Percentiles rank a stretch among this genome's conserved stretches.
phyloP scores from a whole-genome alignment of 805 yeast species.

The Wickerhamomyces tratensis region DNA sequence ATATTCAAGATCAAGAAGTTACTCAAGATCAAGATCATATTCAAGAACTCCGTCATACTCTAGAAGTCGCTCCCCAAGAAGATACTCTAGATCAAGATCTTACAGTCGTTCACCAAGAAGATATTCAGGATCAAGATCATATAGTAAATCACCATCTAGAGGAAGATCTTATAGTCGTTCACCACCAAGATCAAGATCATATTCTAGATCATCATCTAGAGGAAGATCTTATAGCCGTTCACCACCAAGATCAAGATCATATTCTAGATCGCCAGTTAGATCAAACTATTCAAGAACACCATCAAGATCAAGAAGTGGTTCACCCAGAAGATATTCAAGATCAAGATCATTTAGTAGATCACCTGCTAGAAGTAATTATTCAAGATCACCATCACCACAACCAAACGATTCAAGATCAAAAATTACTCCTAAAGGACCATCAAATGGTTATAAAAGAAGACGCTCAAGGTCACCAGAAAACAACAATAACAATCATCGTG shows the following conservation, averaged over 20 bases:
- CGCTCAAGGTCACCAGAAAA: slow-evolving; percentile 7
- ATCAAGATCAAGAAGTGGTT: slow-evolving; percentile 12
- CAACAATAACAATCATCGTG: neutral
- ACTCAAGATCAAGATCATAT: slow-evolving; percentile 5
- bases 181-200: slow-evolving; percentile 1
- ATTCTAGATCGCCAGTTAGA: slow-evolving; percentile 10
- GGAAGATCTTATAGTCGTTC: slow-evolving; percentile 4
- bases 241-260: slow-evolving; percentile 8
- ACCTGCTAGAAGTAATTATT: slow-evolving; percentile 5
- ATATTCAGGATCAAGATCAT: slow-evolving; percentile 5
- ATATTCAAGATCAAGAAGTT: slow-evolving; percentile 8
- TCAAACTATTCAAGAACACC: slow-evolving; percentile 4
- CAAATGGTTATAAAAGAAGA: slow-evolving; percentile 8
- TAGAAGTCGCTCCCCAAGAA: slow-evolving; percentile 14
- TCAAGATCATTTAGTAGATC: slow-evolving; percentile 2
- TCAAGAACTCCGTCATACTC: slow-evolving; percentile 11
- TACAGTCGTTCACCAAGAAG: neutral
- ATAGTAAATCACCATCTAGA: slow-evolving; percentile 4
- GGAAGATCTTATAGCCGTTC: slow-evolving; percentile 11
- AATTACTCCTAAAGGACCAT: slow-evolving; percentile 4
- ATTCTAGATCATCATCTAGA: slow-evolving; percentile 7
- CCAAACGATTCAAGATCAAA: neutral
- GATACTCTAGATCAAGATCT: slow-evolving; percentile 16
- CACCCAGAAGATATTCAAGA: slow-evolving; percentile 3
- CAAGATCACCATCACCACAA: slow-evolving; percentile 4